Evolutionary conservation across 1,139 yeast genomes (phyloP), one percentile per base, ranked within the genome.

Genomic region (Pneumocystis canis): DNA sequence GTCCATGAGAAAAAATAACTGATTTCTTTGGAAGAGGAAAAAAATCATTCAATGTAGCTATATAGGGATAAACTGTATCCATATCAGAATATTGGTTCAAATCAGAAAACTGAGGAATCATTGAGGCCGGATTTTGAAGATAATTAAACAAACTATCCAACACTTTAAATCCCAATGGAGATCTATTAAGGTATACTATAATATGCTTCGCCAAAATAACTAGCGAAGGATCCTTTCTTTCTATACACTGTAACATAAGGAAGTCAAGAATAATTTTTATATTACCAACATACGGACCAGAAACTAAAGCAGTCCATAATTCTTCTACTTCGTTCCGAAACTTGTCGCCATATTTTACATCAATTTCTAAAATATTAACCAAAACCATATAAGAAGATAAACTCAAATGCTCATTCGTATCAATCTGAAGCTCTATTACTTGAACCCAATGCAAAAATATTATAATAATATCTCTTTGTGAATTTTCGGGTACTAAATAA

Each of bases 361-460:
- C 88, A 58, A 92, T 85, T 69, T 89, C 97, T 73, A 89, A 83
- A 63, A 92, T 74, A 68, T 90, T 92, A 66, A 81, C 83, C 68
- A 92, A 73, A 0, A 90, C 89, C 96, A 90, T 88, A 41, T 71
- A 69, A 7, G 77, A 70, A 0, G 75, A 68, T 1, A 75, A 74
- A 30, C 72, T 71, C 2, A 76, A 74, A 59, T 79, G 77, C 0
- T 92, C 83, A 11, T 80, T 73, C n/a, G 71, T 70, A 41, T 73
- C 78, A 25, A 80, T 75, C 59, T 80, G 79, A 63, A 90, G 77
- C 60, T 83, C 87, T 59, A 89, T 84, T 2, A 84, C 82, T 70
- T 87, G 94, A 16, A 90, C 82, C 97, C 97, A 92, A 0, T 98
- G 97, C 14, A 88, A 77, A 63, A 92, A 74, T 37, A 90, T 84